Base-by-base conservation (phyloP, 1,139 yeast species). In the Insectozyma bohioensis region DNA sequence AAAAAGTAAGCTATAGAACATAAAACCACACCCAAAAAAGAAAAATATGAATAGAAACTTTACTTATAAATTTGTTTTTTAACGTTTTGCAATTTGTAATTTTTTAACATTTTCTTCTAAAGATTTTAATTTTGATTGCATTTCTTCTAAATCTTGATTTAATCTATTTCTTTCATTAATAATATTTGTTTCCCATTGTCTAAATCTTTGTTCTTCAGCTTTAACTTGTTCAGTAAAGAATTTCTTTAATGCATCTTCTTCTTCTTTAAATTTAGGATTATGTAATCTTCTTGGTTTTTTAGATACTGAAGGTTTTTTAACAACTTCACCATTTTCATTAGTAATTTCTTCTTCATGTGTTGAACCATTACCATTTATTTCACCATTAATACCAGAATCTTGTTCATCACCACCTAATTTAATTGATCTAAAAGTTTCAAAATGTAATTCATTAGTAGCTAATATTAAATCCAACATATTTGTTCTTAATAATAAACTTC, bases 161-260 rank as follows among this genome's bases (percentile, higher is more conserved):
- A 94, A 75, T 59, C 95, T 80, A 62, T 88, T 87, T 64, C 97
- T 82, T 67, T 90, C 97, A 48, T 85, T 86, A 45, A 88, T 94
- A 49, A 92, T 86, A 56, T 90, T 90, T 48, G 88, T 86, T 64
- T 90, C 97, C 97, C 98, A 92, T 68, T 90, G 95, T 69, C 95
- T 83, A 67, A 92, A 94, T 56, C 98, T 77, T 54, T 86, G 95
- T 55, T 94, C 98, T 65, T 92, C 98, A 31, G 87, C 86, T 67
- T 90, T 88, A 43, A 94, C 96, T 66, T 92, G 97, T 58, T 90
- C 97, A n/a, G 97, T 92, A 63, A 92, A 92, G 59, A 85, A 85
- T 63, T 85, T 84, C 75, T 94, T 88, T 56, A 94, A 73, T 20
- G 92, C 85, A 58, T 86, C 95, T 62, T 94, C 98, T 58, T 92